Conservation (phyloP, 257 asterid genomes). For the Euphrasia confusa region DNA sequence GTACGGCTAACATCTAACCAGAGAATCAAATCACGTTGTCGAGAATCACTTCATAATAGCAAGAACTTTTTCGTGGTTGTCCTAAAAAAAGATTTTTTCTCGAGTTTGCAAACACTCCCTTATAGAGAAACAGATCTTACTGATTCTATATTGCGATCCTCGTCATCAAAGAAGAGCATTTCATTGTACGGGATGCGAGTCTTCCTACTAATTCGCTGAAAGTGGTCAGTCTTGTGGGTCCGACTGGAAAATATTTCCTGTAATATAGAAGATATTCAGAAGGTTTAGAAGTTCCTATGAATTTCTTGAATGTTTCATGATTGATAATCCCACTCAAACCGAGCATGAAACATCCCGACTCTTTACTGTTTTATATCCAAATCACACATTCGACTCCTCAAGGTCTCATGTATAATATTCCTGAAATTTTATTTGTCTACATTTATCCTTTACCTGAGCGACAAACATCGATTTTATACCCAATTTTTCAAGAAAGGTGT, state of each 20-base stretch:
- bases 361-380: too few relatives aligned
- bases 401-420: too few relatives aligned
- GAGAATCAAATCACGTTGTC: not conserved
- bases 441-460: conserved; percentile 52
- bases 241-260: conserved; percentile 89
- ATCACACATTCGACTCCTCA: too few relatives aligned
- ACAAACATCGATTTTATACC: conserved; percentile 73
- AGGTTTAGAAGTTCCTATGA: not conserved
- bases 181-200: conserved; percentile 60
- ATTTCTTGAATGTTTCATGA: not conserved
- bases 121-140: too few relatives aligned
- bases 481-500: conserved; percentile 64
- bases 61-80: not conserved
- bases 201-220: conserved; percentile 53
- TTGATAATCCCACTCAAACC: not conserved
- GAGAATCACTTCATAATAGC: not conserved
- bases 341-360: not conserved
- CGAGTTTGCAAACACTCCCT: too few relatives aligned
- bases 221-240: conserved; percentile 90
- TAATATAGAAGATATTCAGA: conserved; percentile 23
- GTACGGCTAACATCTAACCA: not conserved
- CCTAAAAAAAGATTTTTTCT: too few relatives aligned
- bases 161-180: conserved; percentile 92
- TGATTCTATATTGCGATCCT: conserved; percentile 69
- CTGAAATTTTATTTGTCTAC: too few relatives aligned